These are phyloP conservation scores for Hypericum perforatum DNA, from an alignment of 345 rosid genomes.

Conservation along the genomic window DNA sequence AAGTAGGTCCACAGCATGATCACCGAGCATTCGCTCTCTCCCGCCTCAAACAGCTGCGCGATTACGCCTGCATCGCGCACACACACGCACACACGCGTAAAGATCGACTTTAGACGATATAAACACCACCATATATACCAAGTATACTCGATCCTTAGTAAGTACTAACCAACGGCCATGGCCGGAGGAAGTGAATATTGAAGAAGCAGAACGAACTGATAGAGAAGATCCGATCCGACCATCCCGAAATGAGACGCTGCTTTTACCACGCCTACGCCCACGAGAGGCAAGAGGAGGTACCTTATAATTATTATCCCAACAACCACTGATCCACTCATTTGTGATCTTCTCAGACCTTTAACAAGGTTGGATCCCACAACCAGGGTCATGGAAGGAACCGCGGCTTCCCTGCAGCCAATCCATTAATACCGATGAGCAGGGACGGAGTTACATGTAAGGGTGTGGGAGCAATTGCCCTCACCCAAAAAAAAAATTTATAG, in stretches of 20 bases:
- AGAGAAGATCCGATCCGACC: conserved; percentile 23
- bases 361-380: conserved; percentile 42
- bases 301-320: conserved; percentile 16
- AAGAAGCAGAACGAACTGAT: conserved; percentile 32
- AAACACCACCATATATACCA: no score
- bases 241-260: conserved; percentile 16
- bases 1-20: conserved; percentile 29
- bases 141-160: no score
- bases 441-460: no score
- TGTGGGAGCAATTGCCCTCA: no score
- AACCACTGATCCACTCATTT: conserved; percentile 3
- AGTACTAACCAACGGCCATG: conserved; percentile 26
- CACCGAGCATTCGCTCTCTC: conserved; percentile 31
- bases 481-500: no score
- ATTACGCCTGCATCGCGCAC: conserved; percentile 21
- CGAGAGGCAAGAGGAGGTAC: conserved; percentile 15
- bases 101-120: no score
- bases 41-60: conserved; percentile 28
- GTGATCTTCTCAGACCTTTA: conserved; percentile 18
- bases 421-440: no score
- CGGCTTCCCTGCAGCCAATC: conserved; percentile 23
- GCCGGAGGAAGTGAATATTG: conserved; percentile 53
- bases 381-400: conserved; percentile 30
- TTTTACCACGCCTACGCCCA: conserved; percentile 18
- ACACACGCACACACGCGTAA: no score